Percentiles rank a stretch among this genome's conserved stretches.
Conservation (phyloP, 768 basidiomycete genomes). For the Termitomyces sp. region DNA sequence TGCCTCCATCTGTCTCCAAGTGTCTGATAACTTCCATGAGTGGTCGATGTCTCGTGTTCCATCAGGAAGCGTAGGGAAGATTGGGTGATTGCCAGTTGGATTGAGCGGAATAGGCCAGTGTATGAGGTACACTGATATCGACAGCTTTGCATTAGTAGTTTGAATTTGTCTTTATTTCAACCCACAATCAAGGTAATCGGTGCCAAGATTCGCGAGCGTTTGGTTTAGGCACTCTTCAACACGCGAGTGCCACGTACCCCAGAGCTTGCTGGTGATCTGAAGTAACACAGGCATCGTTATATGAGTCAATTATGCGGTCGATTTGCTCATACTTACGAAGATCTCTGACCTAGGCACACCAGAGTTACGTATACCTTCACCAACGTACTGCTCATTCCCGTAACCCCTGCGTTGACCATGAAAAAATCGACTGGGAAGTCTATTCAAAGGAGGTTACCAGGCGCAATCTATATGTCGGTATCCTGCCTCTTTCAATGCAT, state of each 20-base stretch:
- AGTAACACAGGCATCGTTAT: background rate
- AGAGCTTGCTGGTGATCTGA: slow-evolving; percentile 69
- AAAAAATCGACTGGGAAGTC: background rate
- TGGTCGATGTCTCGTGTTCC: slow-evolving; percentile 64
- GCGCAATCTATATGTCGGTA: slow-evolving; percentile 79
- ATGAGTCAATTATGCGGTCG: background rate
- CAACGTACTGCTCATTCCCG: slow-evolving; percentile 79
- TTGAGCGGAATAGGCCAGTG: slow-evolving; percentile 83
- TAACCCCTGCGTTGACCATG: slow-evolving; percentile 39
- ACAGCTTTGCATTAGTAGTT: slow-evolving; percentile 6
- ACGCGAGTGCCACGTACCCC: slow-evolving; percentile 61
- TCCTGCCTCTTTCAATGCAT: slow-evolving; percentile 66
- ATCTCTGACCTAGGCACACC: slow-evolving; percentile 71
- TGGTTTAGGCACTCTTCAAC: slow-evolving; percentile 73
- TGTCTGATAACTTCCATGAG: slow-evolving; percentile 61
- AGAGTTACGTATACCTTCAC: slow-evolving; percentile 69
- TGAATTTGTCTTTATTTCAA: slow-evolving; percentile 4
- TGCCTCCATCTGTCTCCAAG: slow-evolving; percentile 83
- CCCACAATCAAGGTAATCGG: slow-evolving; percentile 76
- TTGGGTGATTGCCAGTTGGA: slow-evolving; percentile 57
- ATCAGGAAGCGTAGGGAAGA: slow-evolving; percentile 53
- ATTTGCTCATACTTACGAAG: slow-evolving; percentile 26
- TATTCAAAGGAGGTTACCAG: slow-evolving; percentile 19
- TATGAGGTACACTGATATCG: slow-evolving; percentile 49
- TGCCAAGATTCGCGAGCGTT: slow-evolving; percentile 73